Percentiles rank a stretch among this genome's conserved stretches.
These are phyloP conservation scores for Auriculariales sp. DNA, from an alignment of 768 basidiomycete species.

Conservation along the genomic window DNA sequence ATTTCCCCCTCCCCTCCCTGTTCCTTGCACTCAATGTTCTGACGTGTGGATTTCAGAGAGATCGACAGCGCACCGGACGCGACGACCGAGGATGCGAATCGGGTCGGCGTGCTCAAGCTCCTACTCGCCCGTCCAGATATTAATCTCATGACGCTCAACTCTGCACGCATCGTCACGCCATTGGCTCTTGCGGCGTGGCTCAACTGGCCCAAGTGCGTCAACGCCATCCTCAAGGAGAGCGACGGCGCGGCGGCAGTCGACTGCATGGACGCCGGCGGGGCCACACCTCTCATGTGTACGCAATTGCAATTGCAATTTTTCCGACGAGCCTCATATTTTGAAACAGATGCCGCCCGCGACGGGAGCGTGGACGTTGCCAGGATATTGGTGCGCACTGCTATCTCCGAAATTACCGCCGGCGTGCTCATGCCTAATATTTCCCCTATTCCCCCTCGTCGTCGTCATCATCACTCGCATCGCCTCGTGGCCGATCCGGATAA, in stretches of 20 bases:
- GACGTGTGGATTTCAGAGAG: neutral
- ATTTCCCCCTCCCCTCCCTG: neutral
- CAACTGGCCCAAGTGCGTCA: constrained; percentile 45
- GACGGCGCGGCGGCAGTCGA: constrained; percentile 52
- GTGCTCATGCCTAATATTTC: too few relatives aligned
- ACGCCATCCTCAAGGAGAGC: constrained; percentile 47
- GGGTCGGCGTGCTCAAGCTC: constrained; percentile 41
- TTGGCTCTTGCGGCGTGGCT: constrained; percentile 72
- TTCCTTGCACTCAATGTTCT: neutral
- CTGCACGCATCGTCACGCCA: constrained; percentile 66
- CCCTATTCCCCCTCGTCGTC: too few relatives aligned
- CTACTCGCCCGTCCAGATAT: constrained; percentile 42
- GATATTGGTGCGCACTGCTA: constrained; percentile 1
- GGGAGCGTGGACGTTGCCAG: constrained; percentile 44
- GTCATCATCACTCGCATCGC: neutral
- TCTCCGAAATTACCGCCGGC: too few relatives aligned
- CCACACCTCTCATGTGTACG: constrained; percentile 77
- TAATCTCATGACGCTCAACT: constrained; percentile 57
- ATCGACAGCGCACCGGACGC: neutral
- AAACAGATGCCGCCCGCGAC: constrained; percentile 62
- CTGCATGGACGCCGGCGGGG: constrained; percentile 58
- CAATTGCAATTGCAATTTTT: constrained; percentile 6
- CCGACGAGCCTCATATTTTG: neutral
- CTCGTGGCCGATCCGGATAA: neutral
- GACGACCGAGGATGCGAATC: constrained; percentile 16